Percentiles rank a stretch among this genome's conserved stretches.
Conservation (phyloP, 1,284 basidiomycete genomes). For the Malassezia restricta region DNA sequence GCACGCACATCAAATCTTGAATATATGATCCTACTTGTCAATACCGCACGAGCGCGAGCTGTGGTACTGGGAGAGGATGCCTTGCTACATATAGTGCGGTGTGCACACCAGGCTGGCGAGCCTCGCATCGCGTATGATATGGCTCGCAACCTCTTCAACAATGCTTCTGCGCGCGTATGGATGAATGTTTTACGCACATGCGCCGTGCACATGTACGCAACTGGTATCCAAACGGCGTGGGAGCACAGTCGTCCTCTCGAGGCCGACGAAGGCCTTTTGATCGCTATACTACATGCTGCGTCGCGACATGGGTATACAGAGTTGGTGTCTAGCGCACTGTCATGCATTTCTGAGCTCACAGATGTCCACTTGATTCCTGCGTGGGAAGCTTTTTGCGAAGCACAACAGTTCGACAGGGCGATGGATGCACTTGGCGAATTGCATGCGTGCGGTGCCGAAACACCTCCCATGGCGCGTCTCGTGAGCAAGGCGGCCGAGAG, state of each 20-base stretch:
- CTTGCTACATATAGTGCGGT: conserved; percentile 7
- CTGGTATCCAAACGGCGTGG: conserved; percentile 30
- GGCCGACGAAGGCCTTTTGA: conserved; percentile 26
- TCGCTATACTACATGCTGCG: conserved; percentile 16
- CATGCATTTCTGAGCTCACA: background rate
- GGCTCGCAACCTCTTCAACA: conserved; percentile 14
- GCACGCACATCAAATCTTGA: conserved; percentile 24
- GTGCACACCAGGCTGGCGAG: conserved; percentile 20
- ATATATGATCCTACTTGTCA: conserved; percentile 20
- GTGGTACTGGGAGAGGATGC: conserved; percentile 18
- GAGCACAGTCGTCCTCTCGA: conserved; percentile 13
- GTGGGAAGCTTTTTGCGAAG: conserved; percentile 26
- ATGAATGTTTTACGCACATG: conserved; percentile 27
- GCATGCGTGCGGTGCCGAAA: background rate
- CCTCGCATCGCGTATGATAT: conserved; percentile 25
- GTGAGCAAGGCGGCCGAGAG: conserved; percentile 15
- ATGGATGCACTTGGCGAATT: conserved; percentile 15
- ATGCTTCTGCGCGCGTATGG: conserved; percentile 20
- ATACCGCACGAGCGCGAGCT: conserved; percentile 13
- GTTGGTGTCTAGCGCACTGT: background rate
- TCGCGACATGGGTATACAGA: background rate
- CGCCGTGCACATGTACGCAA: conserved; percentile 22
- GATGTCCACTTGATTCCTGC: conserved; percentile 19
- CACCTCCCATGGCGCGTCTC: conserved; percentile 11
- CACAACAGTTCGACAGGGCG: conserved; percentile 18